Percentiles rank a stretch among this genome's conserved stretches.
phyloP scores from a whole-genome alignment of 805 yeast genomes.

The Lachancea meyersii region DNA sequence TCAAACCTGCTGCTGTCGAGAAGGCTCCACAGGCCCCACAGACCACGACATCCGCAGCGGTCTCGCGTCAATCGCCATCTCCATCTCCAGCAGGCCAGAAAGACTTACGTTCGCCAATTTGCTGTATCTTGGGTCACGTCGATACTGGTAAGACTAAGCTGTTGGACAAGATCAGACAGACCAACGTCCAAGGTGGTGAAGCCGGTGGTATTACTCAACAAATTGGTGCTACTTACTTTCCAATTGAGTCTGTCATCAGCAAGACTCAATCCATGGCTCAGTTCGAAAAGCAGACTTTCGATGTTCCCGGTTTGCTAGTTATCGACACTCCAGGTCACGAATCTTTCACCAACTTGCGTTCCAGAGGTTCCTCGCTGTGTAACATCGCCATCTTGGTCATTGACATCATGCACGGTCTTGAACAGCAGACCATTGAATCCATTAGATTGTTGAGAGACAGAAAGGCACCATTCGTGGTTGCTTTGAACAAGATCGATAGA shows the following conservation, averaged over 20 bases:
- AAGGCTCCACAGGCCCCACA: conserved; percentile 10
- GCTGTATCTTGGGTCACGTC: conserved; percentile 98
- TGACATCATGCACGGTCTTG: conserved; percentile 98
- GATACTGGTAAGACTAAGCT: conserved; percentile 99
- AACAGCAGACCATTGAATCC: conserved; percentile 95
- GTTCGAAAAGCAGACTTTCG: conserved; percentile 77
- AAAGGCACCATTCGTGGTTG: conserved; percentile 97
- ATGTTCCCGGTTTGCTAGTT: conserved; percentile 93
- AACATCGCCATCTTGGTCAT: conserved; percentile 97
- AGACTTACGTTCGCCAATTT: conserved; percentile 94
- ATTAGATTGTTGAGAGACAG: conserved; percentile 87
- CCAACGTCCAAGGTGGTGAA: conserved; percentile 99
- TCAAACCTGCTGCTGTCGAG: conserved; percentile 18
- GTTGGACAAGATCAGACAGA: conserved; percentile 94
- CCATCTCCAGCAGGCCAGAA: conserved; percentile 33
- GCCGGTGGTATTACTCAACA: conserved; percentile 99
- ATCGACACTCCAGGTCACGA: conserved; percentile 99
- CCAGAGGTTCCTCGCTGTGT: conserved; percentile 98
- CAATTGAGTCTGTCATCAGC: conserved; percentile 84
- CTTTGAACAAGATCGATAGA: conserved; percentile 95
- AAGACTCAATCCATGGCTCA: conserved; percentile 89
- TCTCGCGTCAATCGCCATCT: conserved; percentile 15
- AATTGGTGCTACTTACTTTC: conserved; percentile 99
- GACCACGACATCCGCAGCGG: not conserved
- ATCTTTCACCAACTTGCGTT: conserved; percentile 93